Evolutionary conservation across 2,329 filamentous ascomycete species (phyloP), one percentile per base, ranked within the genome.

Genomic region (Monilinia fructigena): DNA sequence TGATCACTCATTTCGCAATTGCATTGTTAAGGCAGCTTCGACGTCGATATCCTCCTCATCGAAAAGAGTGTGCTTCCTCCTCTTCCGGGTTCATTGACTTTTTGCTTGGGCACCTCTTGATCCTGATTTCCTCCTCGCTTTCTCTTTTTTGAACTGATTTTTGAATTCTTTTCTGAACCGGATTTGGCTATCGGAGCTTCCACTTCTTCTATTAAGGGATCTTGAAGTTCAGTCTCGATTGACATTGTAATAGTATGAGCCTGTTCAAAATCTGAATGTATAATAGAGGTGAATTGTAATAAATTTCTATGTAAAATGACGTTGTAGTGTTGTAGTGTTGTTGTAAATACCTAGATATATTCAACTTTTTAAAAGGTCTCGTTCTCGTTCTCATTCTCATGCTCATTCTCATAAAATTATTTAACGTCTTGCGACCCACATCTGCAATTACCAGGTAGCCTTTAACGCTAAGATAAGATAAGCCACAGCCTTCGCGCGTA

Each of bases 1-100:
- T 89, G 86, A 68, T 86, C 89, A 77, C 97, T 92, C 89, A 97
- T 93, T 68, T 86, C 55, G 87, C 86, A 76, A 97, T 91, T 4
- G 90, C 86, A 70, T 86, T 87, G 79, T 97, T 96, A 71, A 97
- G 81, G 8, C 89, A 45, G 89, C 85, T 73, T 92, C 86, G 54
- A 86, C 83, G 75, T 92, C 87, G 67, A 89, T 77, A 38, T 83
- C 79, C 31, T 80, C 82, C 58, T 88, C 85, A 53, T 86, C 82
- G 67, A 84, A 80, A 64, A 80, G 79, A 28, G 31, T 23, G 74
- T 84, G 81, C 74, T 81, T 81, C 68, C 81, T 82, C 78, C 86
- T 82, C 68, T 77, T 80, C 75, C 45, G 16, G n/a, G 8, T 85
- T 85, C 69, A 66, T 65, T 50, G 55, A 63, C 28, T 55, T 45